Evolutionary conservation across 2,329 filamentous ascomycete species (phyloP), one percentile per base, ranked within the genome.

Genomic region (Trichoderma aggressivum): DNA sequence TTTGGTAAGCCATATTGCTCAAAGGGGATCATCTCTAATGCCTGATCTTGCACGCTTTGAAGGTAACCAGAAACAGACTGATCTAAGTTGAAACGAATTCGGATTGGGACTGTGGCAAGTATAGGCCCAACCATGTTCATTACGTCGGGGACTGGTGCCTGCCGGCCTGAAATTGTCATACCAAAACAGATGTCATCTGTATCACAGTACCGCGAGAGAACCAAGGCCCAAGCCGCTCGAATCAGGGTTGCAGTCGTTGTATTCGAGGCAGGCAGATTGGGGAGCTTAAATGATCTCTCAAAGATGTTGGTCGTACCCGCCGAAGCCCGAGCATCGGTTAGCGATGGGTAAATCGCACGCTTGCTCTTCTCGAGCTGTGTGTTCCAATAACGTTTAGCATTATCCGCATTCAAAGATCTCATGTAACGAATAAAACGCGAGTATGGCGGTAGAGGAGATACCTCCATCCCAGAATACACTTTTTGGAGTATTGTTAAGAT

Each of bases 181-280:
- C 75, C 75, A 63, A 75, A 76, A 6, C 68, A 34, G 21, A 75
- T 61, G 53, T 70, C 72, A 24, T 68, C 70, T 1, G 72, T 79
- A 70, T 36, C 77, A 72, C 82, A 78, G 61, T 83, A 82, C 3
- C 80, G 73, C 0, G 79, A 78, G 1, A 81, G 76, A 4, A 83
- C 75, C 5, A 85, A 53, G 6, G 76, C 70, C 75, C 76, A 77
- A 5, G 78, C 76, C 2, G 76, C 74, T 5, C 78, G 74, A 18
- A 78, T 63, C 3, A 78, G 50, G 1, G 73, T 75, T 2, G 77
- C 73, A 1, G 67, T 24, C 2, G 75, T 76, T 26, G 73, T 55
- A 10, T 26, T 26, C 3, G 53, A 30, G 24, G n/a, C 18, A 28
- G 3, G 8, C 34, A n/a, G 24, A 16, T 30, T 30, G 2, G 65